These are phyloP conservation scores for Prunus mira DNA, from an alignment of 306 rosid species.

Conservation along the genomic window DNA sequence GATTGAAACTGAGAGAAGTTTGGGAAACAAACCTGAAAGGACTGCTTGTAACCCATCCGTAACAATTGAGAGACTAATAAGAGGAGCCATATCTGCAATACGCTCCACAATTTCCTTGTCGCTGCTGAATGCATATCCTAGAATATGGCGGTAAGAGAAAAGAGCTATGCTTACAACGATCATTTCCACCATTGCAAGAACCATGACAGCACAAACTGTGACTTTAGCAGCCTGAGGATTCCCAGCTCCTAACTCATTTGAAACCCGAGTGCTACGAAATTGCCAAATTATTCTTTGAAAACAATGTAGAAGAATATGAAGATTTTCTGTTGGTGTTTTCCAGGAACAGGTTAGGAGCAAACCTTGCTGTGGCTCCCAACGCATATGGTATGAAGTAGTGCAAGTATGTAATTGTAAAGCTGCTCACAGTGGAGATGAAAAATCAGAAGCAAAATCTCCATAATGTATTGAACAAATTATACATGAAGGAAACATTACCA, in stretches of 20 bases:
- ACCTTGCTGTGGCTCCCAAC: constrained; percentile 57
- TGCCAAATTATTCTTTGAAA: not conserved
- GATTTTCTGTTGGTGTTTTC: not conserved
- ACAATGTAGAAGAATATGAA: not conserved
- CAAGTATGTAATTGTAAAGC: constrained; percentile 50
- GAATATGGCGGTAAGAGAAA: constrained; percentile 18
- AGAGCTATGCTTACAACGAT: constrained; percentile 27
- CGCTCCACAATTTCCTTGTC: constrained; percentile 39
- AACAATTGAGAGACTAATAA: constrained; percentile 29
- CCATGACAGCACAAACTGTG: constrained; percentile 24
- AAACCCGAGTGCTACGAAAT: constrained; percentile 39
- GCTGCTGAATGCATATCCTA: constrained; percentile 50
- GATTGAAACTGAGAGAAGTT: not conserved
- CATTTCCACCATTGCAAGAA: constrained; percentile 38
- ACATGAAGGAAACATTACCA: constrained; percentile 33
- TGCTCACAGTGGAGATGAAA: constrained; percentile 10
- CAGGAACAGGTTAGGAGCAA: not conserved
- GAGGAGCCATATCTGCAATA: constrained; percentile 38
- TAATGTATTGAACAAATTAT: not conserved
- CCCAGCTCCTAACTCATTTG: constrained; percentile 63
- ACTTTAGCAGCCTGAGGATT: constrained; percentile 40
- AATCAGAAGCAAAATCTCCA: constrained; percentile 14
- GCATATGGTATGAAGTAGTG: constrained; percentile 55
- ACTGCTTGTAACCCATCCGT: constrained; percentile 32
- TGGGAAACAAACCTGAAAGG: constrained; percentile 28